Evolutionary conservation across 208 protist genomes (phyloP), one percentile per base, ranked within the genome.

Genomic region (Leishmania major): DNA sequence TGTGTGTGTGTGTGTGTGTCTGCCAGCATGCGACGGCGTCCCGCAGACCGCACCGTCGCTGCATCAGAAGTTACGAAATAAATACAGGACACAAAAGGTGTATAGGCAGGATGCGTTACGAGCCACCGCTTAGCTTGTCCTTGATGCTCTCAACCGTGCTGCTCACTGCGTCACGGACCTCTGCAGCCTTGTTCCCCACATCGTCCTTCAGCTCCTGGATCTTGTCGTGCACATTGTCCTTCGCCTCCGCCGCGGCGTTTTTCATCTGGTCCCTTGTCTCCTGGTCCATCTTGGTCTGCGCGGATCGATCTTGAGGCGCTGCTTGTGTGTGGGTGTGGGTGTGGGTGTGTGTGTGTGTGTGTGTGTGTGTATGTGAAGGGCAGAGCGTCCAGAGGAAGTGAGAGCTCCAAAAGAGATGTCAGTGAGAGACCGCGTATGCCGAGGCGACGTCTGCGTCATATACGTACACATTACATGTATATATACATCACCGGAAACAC

Each of bases 241-340:
- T 45, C 17, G 73, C n/a, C 43, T 60, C 49, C 73, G 73, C 73
- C 5, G 73, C 73, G 49, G 53, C 73, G 73, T 77, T 77, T 53
- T 66, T 57, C 31, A 62, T 40, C 3, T 77, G 35, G 73, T 77
- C 73, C 31, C 47, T 77, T 25, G 51, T 62, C 49, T 77, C 73
- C 70, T 75, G 70, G 43, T 75, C 19, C 70, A 75, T 75, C 70
- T 55, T 75, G 70, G 70, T 13, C 17, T 57, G 70, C 43, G 47
- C 25, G n/a, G 70, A 25, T 19, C 4, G 43, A 51, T 57, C 15
- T 31, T 1, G 70, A 15, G 19, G 69, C 3, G 45, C 31, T 31
- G 15, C 22, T 4, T 57, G 40, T 75, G 66, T 17, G 37, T 53
- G 66, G 7, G 37, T n/a, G n/a, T n/a, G n/a, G n/a, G 66, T n/a